Evolutionary conservation across 768 basidiomycete genomes (phyloP).

Genomic region (Suillus alpinus): DNA sequence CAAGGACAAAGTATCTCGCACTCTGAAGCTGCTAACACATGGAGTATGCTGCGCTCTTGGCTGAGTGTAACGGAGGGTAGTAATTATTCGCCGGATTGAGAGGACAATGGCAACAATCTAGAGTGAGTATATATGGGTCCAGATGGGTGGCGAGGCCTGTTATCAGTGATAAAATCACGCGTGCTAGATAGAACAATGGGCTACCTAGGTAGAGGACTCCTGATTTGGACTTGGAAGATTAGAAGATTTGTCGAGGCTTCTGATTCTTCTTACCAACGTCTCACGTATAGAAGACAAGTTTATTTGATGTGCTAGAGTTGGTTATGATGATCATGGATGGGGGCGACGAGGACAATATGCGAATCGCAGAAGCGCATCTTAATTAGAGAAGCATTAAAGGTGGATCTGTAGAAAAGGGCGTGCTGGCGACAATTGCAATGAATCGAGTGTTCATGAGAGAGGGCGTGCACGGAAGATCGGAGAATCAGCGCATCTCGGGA

Average conservation of each 20-base stretch:
- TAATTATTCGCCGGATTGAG: not conserved
- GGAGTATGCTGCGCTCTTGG: not conserved
- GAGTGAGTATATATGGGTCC: not conserved
- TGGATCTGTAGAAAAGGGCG: not conserved
- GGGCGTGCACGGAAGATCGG: not conserved
- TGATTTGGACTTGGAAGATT: not conserved
- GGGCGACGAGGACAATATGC: not conserved
- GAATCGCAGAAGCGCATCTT: not conserved
- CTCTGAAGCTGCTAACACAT: no score
- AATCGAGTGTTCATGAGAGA: not conserved
- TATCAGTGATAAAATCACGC: not conserved
- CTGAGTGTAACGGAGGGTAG: no score
- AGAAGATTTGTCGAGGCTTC: not conserved
- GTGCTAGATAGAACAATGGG: not conserved
- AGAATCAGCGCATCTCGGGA: not conserved
- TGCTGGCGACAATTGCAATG: not conserved
- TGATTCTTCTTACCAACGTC: slow-evolving; percentile 2
- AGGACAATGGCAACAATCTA: not conserved
- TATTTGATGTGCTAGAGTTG: no score
- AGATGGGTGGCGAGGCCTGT: not conserved
- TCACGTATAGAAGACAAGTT: not conserved
- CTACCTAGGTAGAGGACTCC: not conserved
- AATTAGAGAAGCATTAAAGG: not conserved
- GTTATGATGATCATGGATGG: not conserved
- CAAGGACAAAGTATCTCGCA: no score